Percentiles rank a stretch among this genome's conserved stretches.
Evolutionary conservation across 2,329 filamentous ascomycete genomes (phyloP).

Genomic region (Aspergillus pseudotamarii): DNA sequence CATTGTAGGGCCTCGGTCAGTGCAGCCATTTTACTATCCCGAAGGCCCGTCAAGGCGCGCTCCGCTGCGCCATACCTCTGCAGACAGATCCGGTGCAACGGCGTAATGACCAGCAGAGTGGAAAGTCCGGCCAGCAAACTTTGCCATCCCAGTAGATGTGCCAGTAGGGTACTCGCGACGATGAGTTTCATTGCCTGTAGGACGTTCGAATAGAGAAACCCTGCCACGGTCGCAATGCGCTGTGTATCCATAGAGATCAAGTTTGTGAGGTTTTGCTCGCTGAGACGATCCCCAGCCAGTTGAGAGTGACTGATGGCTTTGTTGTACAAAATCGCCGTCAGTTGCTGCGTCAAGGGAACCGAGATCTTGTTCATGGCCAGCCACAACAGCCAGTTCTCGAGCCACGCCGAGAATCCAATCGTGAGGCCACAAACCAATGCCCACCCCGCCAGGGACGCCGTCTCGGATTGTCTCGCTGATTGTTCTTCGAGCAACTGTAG

Average conservation of each 20-base stretch:
- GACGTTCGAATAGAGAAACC: conserved; percentile 67
- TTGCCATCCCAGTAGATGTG: conserved; percentile 72
- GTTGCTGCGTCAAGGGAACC: conserved; percentile 4
- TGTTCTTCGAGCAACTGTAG: background rate
- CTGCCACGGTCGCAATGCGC: conserved; percentile 69
- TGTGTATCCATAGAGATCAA: conserved; percentile 75
- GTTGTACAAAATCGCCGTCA: background rate
- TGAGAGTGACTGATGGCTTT: background rate
- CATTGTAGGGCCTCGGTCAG: conserved; percentile 77
- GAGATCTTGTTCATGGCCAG: conserved; percentile 5
- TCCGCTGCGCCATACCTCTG: conserved; percentile 67
- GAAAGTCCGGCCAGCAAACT: conserved; percentile 67
- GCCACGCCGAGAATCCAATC: conserved; percentile 6
- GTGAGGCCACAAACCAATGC: background rate
- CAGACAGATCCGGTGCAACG: conserved; percentile 59
- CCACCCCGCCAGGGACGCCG: background rate
- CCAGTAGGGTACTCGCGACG: conserved; percentile 67
- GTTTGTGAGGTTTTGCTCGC: conserved; percentile 53
- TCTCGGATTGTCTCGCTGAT: background rate
- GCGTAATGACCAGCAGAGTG: conserved; percentile 66
- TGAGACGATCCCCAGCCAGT: background rate
- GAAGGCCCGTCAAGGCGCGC: conserved; percentile 71
- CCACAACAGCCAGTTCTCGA: conserved; percentile 11
- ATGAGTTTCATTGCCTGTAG: conserved; percentile 64
- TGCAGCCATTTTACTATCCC: conserved; percentile 74